Conservation (phyloP, 495 filamentous ascomycete genomes). For the Neurospora hispaniola region DNA sequence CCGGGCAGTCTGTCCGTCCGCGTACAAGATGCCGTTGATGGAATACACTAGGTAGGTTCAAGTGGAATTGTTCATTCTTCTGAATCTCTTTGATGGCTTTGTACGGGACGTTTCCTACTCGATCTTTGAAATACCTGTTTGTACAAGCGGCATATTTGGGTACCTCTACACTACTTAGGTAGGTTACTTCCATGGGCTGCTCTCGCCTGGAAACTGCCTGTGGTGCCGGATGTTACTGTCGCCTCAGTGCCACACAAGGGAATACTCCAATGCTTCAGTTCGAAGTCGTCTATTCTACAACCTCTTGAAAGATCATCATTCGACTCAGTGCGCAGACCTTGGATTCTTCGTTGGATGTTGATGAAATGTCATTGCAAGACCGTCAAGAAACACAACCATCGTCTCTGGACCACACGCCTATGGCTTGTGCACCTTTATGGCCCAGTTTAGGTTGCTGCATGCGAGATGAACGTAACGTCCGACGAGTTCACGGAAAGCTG, state of each 20-base stretch:
- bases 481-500: background rate
- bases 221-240: background rate
- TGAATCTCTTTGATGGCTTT: background rate
- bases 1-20: background rate
- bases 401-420: background rate
- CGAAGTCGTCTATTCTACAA: background rate
- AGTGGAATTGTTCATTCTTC: background rate
- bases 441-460: background rate
- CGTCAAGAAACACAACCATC: background rate
- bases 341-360: background rate
- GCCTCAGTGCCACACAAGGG: background rate
- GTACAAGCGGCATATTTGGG: background rate
- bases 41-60: background rate
- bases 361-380: background rate
- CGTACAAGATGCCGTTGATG: background rate
- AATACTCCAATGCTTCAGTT: background rate
- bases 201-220: background rate
- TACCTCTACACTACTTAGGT: too few species aligned
- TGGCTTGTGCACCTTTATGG: background rate
- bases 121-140: background rate
- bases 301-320: background rate
- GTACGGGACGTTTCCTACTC: background rate
- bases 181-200: background rate
- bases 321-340: background rate
- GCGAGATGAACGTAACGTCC: background rate